Evolutionary conservation across 169 alveolate species (phyloP).

Genomic region (Plasmodium vivax): DNA sequence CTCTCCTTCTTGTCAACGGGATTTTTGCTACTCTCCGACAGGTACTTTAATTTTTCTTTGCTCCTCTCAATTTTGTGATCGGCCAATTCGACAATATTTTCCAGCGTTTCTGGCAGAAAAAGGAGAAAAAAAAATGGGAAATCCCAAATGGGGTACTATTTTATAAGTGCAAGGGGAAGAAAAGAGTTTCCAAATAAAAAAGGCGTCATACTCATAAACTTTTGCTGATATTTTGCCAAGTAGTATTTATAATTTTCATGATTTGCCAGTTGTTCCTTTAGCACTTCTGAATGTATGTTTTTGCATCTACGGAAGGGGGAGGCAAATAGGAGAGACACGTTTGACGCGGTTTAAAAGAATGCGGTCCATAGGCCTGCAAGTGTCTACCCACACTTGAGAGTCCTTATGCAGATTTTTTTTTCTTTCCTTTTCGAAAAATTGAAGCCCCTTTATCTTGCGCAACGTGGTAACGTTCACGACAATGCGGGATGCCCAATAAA

Average conservation of each 20-base stretch:
- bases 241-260: conserved; percentile 67
- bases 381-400: neutral
- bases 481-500: conserved; percentile 18
- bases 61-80: conserved; percentile 51
- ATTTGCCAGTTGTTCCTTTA: conserved; percentile 57
- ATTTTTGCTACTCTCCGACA: conserved; percentile 68
- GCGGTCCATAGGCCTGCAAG: neutral
- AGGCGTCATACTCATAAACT: conserved; percentile 71
- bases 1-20: conserved; percentile 74
- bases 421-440: conserved; percentile 27
- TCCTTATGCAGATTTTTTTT: neutral
- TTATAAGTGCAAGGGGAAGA: neutral
- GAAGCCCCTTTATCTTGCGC: neutral
- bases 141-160: neutral
- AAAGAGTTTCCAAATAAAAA: neutral
- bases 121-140: neutral
- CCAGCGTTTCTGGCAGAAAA: conserved; percentile 16
- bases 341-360: neutral
- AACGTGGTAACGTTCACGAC: conserved; percentile 2
- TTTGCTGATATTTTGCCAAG: conserved; percentile 56
- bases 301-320: conserved; percentile 32
- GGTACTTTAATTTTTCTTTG: conserved; percentile 63
- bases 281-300: conserved; percentile 60
- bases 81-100: conserved; percentile 38
- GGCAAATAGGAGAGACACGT: neutral